Evolutionary conservation across 495 filamentous ascomycete species (phyloP), one percentile per base, ranked within the genome.

Genomic region (Pyrenopolyporus hunteri): DNA sequence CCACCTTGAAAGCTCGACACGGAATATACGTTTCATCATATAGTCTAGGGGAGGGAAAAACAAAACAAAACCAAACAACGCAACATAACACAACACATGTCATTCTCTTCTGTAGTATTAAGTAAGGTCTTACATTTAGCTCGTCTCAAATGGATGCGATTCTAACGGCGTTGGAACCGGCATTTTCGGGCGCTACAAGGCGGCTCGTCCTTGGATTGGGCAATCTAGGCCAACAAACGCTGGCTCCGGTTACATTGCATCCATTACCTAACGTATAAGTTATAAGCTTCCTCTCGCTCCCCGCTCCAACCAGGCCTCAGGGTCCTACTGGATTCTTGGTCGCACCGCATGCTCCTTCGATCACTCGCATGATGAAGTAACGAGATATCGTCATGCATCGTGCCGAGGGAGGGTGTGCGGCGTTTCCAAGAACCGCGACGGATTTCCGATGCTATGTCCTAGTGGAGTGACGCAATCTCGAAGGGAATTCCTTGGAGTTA

Each of bases 271-370:
- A 22, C 56, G 25, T 31, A 49, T 55, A 31, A 55, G 39, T 42
- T 42, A 13, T 53, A 57, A 47, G 47, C 54, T 54, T 54, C 59
- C 55, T 56, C 55, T 55, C 36, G 14, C 10, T 59, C 14, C 48
- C 54, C 54, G 36, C 53, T 37, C 55, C 46, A 54, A 40, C 43
- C 50, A 58, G n/a, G n/a, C 19, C 23, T 45, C 28, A 23, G 23
- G 23, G 13, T 45, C 23, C 8, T 45, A 31, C 28, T 49, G 26
- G 29, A 17, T 23, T 23, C 23, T 32, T 51, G 63, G 63, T 66
- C 29, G 57, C 63, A 66, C 63, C 51, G 63, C 63, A 66, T 66
- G 40, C 29, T 61, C 40, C 45, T 53, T 53, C 20, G 57, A 66
- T 66, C 63, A 66, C 57, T 66, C 52, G 63, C 63, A 66, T 53